These are phyloP conservation scores for Diaporthe longicolla DNA, from an alignment of 2,329 filamentous ascomycete genomes.

Conservation along the genomic window DNA sequence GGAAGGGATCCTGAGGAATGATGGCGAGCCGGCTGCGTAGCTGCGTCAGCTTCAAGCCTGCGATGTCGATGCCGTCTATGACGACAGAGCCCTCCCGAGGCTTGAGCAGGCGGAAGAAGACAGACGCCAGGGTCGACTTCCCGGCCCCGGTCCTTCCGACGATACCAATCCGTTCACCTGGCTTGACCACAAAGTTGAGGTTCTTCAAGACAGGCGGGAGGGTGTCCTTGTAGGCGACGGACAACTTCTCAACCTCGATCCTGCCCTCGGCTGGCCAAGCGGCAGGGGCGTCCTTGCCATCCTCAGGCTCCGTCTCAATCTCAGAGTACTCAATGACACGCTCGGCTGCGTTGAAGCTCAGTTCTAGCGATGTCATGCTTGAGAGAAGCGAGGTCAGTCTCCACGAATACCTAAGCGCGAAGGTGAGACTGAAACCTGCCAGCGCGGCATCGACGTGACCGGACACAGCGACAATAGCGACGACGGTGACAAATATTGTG, in stretches of 20 bases:
- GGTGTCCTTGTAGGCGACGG: conserved; percentile 54
- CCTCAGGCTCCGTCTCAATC: conserved; percentile 55
- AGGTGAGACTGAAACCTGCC: conserved; percentile 58
- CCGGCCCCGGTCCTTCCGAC: conserved; percentile 77
- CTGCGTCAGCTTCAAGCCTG: conserved; percentile 71
- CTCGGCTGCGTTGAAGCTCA: conserved; percentile 59
- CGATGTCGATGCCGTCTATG: conserved; percentile 66
- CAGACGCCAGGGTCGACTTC: conserved; percentile 75
- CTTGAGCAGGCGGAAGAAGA: conserved; percentile 72
- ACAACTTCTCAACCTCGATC: conserved; percentile 57
- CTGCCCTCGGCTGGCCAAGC: conserved; percentile 58
- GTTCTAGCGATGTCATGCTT: conserved; percentile 55
- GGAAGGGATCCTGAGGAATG: conserved; percentile 77
- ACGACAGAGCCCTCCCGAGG: conserved; percentile 58
- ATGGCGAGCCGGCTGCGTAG: conserved; percentile 73
- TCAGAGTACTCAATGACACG: conserved; percentile 60
- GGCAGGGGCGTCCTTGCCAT: conserved; percentile 52
- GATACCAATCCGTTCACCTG: conserved; percentile 74
- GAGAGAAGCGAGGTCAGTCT: conserved; percentile 53
- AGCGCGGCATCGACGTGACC: conserved; percentile 55
- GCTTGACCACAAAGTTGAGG: conserved; percentile 54
- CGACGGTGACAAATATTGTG: conserved; percentile 54
- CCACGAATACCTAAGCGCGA: conserved; percentile 55
- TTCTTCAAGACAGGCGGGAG: conserved; percentile 56
- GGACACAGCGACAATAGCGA: conserved; percentile 53